These are phyloP conservation scores for Colletotrichum lindemuthianum DNA, from an alignment of 2,329 filamentous ascomycete species.

Conservation along the genomic window DNA sequence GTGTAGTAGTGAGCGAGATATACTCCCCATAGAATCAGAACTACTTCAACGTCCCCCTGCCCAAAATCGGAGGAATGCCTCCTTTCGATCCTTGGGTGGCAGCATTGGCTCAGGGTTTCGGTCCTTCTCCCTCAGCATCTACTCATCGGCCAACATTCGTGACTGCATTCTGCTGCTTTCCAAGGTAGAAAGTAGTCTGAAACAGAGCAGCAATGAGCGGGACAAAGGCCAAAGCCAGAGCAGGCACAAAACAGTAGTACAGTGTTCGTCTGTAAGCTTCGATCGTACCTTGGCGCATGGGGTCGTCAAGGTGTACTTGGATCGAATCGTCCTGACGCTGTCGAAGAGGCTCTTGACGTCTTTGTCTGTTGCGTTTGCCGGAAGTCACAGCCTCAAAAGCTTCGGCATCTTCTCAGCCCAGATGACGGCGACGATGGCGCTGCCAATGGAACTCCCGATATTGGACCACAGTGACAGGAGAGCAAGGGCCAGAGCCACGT, in stretches of 20 bases:
- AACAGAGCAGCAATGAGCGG: slow-evolving; percentile 32
- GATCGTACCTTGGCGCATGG: slow-evolving; percentile 38
- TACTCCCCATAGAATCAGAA: too few species aligned
- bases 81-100: slow-evolving; percentile 38
- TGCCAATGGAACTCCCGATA: slow-evolving; percentile 31
- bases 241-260: slow-evolving; percentile 34
- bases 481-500: slow-evolving; percentile 25
- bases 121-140: slow-evolving; percentile 27
- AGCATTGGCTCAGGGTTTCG: slow-evolving; percentile 28
- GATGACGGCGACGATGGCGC: slow-evolving; percentile 27
- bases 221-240: slow-evolving; percentile 29
- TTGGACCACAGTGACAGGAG: slow-evolving; percentile 30
- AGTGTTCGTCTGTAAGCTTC: slow-evolving; percentile 30
- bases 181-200: slow-evolving; percentile 35
- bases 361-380: slow-evolving; percentile 37
- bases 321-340: slow-evolving; percentile 21
- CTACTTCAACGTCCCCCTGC: slow-evolving; percentile 17
- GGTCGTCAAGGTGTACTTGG: slow-evolving; percentile 34
- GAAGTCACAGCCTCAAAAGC: slow-evolving; percentile 40
- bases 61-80: slow-evolving; percentile 43
- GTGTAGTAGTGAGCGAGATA: too few species aligned
- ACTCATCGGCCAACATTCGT: slow-evolving; percentile 28
- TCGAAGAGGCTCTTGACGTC: slow-evolving; percentile 36
- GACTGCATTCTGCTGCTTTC: slow-evolving; percentile 35
- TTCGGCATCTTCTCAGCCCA: slow-evolving; percentile 39